Conservation (phyloP, 148 eudicot genomes). For the Silene conica region DNA sequence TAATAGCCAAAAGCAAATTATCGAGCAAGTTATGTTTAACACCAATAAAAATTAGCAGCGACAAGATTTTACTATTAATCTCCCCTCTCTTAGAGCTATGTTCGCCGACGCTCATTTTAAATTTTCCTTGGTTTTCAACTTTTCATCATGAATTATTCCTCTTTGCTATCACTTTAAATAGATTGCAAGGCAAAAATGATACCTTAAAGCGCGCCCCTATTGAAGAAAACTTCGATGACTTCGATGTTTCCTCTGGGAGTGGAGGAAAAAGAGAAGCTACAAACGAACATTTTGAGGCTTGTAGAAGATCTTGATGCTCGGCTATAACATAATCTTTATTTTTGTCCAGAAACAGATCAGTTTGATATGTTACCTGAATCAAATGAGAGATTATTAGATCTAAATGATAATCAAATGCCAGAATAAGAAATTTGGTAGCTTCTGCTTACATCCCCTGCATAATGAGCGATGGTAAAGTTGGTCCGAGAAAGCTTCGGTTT, state of each 20-base stretch:
- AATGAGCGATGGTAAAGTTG: slow-evolving; percentile 85
- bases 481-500: slow-evolving; percentile 99
- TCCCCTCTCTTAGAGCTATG: background rate
- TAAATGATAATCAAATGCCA: background rate
- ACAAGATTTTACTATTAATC: background rate
- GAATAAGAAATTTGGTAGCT: slow-evolving; percentile 11
- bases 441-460: slow-evolving; percentile 86
- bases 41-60: background rate
- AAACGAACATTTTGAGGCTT: slow-evolving; percentile 86
- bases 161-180: background rate
- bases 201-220: slow-evolving; percentile 99
- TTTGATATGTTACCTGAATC: slow-evolving; percentile 80
- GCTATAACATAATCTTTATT: slow-evolving; percentile 99
- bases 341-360: slow-evolving; percentile 94
- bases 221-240: slow-evolving; percentile 97
- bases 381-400: slow-evolving; percentile 14
- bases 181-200: slow-evolving; percentile 1
- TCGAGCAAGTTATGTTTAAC: background rate
- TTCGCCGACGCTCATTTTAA: background rate
- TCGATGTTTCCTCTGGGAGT: slow-evolving; percentile 83
- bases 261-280: slow-evolving; percentile 88
- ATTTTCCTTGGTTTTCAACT: background rate
- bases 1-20: background rate
- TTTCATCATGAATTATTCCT: background rate
- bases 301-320: slow-evolving; percentile 92